These are phyloP conservation scores for Citrus medica DNA, from an alignment of 345 rosid species.

Conservation along the genomic window DNA sequence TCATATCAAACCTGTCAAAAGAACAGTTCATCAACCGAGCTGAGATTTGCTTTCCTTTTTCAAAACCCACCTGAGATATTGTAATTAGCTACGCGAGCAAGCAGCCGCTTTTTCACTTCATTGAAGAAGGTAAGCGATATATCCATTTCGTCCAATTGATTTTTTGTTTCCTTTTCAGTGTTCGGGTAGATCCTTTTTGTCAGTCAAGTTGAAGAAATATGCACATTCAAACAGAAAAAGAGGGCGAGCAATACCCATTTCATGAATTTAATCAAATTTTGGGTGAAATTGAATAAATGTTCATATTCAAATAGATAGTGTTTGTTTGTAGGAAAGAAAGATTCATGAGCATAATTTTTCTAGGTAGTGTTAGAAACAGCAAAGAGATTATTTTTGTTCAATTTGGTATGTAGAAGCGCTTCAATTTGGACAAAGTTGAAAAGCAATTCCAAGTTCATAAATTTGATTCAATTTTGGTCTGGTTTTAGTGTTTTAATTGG, in stretches of 20 bases:
- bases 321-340: background rate
- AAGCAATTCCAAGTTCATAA: background rate
- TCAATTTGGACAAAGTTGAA: too few species aligned
- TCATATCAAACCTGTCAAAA: background rate
- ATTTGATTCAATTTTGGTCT: background rate
- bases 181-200: background rate
- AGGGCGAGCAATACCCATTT: background rate
- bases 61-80: background rate
- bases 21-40: background rate
- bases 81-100: background rate
- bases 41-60: background rate
- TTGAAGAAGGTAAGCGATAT: conserved; percentile 3
- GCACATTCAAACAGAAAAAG: background rate
- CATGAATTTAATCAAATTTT: background rate
- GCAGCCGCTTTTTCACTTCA: background rate
- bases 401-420: too few species aligned
- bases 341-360: background rate
- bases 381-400: background rate
- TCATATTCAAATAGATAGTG: background rate
- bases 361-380: background rate
- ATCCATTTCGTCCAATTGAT: background rate
- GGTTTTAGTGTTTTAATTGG: background rate
- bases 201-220: background rate
- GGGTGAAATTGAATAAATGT: background rate
- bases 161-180: background rate